Percentiles rank a stretch among this genome's conserved stretches.
phyloP scores from a whole-genome alignment of 805 yeast species.

The Yueomyces sp. region DNA sequence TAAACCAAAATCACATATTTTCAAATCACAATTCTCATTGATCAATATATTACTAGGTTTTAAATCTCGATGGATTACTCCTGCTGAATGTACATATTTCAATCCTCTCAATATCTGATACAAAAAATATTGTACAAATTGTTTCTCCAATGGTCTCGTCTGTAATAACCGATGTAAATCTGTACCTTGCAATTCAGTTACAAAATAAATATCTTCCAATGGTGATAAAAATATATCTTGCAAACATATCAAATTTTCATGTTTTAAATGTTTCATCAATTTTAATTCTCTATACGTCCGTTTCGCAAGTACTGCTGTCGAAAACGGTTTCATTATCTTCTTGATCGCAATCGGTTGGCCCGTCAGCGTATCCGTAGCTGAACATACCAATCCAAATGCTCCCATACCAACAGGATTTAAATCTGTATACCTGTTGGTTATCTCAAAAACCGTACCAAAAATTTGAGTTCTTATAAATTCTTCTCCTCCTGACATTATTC shows the following conservation, averaged over 20 bases:
- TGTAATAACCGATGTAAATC: conserved; percentile 86
- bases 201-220: conserved; percentile 88
- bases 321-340: conserved; percentile 94
- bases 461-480: conserved; percentile 62
- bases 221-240: conserved; percentile 93
- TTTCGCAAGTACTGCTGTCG: conserved; percentile 88
- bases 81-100: conserved; percentile 84
- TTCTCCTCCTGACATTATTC: conserved; percentile 25
- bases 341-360: conserved; percentile 92
- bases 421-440: conserved; percentile 79
- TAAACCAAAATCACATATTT: conserved; percentile 87
- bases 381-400: conserved; percentile 95
- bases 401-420: conserved; percentile 99
- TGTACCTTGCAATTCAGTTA: conserved; percentile 93
- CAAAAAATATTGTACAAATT: conserved; percentile 90
- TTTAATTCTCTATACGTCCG: conserved; percentile 94
- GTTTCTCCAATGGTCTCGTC: conserved; percentile 88
- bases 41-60: conserved; percentile 77
- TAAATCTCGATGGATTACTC: conserved; percentile 80
- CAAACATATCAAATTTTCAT: conserved; percentile 84
- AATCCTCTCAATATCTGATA: conserved; percentile 87
- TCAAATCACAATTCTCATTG: conserved; percentile 82
- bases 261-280: conserved; percentile 81
- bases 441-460: conserved; percentile 90
- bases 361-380: conserved; percentile 85